Conservation (phyloP, 805 yeast genomes). For the Scheffersomyces lignosus region DNA sequence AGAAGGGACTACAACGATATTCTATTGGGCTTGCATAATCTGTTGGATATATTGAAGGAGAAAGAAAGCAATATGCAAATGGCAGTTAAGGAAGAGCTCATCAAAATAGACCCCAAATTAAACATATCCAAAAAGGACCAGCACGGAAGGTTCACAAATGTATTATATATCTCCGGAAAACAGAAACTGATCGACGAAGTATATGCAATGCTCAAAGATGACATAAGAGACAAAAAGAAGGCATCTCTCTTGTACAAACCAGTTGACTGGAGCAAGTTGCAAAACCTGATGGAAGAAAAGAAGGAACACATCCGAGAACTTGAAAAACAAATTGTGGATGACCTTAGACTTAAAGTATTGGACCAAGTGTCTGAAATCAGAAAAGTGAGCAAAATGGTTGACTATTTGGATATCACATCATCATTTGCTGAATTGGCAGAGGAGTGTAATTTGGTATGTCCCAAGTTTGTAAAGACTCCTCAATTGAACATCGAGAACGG, state of each 20-base stretch:
- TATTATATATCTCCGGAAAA: conserved; percentile 48
- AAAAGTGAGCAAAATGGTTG: conserved; percentile 50
- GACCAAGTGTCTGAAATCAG: conserved; percentile 48
- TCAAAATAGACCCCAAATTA: conserved; percentile 29
- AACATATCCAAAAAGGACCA: conserved; percentile 26
- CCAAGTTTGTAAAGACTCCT: conserved; percentile 52
- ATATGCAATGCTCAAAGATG: conserved; percentile 15
- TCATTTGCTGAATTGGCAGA: conserved; percentile 72
- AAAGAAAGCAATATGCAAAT: conserved; percentile 26
- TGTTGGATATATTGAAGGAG: conserved; percentile 22
- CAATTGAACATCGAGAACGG: conserved; percentile 60
- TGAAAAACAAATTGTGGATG: conserved; percentile 54
- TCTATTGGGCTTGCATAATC: conserved; percentile 34
- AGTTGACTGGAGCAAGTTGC: conserved; percentile 49
- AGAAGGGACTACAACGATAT: conserved; percentile 32
- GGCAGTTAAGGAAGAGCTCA: conserved; percentile 17
- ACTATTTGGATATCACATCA: conserved; percentile 67
- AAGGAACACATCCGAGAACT: conserved; percentile 50
- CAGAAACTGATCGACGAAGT: conserved; percentile 25
- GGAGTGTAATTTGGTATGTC: conserved; percentile 69
- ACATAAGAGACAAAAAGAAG: conserved; percentile 37
- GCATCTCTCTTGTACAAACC: conserved; percentile 47
- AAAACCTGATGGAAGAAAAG: conserved; percentile 51
- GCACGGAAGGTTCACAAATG: conserved; percentile 36
- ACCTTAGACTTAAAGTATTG: conserved; percentile 49